Evolutionary conservation across 1,284 basidiomycete species (phyloP).

Genomic region (Apiotrichum siamense): DNA sequence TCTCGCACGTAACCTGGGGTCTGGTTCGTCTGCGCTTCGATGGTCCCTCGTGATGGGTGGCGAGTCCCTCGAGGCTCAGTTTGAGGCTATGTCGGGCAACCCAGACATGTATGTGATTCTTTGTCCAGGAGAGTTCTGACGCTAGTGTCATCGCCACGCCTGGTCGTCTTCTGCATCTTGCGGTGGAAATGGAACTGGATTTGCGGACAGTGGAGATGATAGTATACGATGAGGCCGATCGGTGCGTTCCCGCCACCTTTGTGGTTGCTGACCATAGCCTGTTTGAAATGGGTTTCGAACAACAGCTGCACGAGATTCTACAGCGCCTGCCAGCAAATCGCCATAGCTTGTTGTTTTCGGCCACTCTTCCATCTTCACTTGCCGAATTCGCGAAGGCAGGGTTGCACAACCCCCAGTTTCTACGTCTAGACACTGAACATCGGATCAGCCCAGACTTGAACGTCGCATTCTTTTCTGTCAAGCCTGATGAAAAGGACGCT

Average conservation of each 20-base stretch:
- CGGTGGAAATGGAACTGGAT: slow-evolving; percentile 95
- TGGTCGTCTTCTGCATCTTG: slow-evolving; percentile 88
- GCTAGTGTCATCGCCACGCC: slow-evolving; percentile 90
- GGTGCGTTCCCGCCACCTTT: slow-evolving; percentile 24
- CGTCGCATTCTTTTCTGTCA: slow-evolving; percentile 91
- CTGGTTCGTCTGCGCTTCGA: slow-evolving; percentile 59
- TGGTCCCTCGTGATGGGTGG: slow-evolving; percentile 97
- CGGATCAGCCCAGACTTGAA: slow-evolving; percentile 91
- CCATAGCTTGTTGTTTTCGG: slow-evolving; percentile 92
- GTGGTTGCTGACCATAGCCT: slow-evolving; percentile 50
- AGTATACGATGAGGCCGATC: slow-evolving; percentile 97
- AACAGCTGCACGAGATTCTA: slow-evolving; percentile 84
- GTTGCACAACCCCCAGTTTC: slow-evolving; percentile 84
- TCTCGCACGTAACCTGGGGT: slow-evolving; percentile 60
- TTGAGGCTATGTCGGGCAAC: slow-evolving; percentile 87
- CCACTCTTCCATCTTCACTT: slow-evolving; percentile 89
- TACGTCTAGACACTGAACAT: slow-evolving; percentile 89
- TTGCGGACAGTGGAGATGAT: slow-evolving; percentile 81
- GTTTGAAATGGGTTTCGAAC: slow-evolving; percentile 97
- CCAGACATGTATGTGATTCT: slow-evolving; percentile 74
- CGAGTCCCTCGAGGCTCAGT: slow-evolving; percentile 92
- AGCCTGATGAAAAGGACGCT: slow-evolving; percentile 90
- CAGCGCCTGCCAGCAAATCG: slow-evolving; percentile 76
- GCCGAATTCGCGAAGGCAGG: slow-evolving; percentile 98
- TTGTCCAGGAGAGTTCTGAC: slow-evolving; percentile 47